A percentile compares a stretch with the other conserved stretches of the same genome.
phyloP scores from a whole-genome alignment of 202 grass and related monocot species.

The Elaeis oleifera region DNA sequence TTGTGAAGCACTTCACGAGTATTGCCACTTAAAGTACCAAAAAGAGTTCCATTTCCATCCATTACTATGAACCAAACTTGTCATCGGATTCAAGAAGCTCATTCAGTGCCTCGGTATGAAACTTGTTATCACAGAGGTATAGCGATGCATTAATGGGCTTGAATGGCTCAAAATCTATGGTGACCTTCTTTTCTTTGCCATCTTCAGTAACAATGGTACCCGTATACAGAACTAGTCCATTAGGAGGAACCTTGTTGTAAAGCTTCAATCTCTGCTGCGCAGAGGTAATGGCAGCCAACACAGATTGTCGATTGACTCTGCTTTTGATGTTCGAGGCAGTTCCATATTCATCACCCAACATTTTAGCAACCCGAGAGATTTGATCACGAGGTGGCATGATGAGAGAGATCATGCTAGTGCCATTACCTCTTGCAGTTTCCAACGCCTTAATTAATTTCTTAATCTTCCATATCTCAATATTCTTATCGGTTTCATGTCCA shows the following conservation, averaged over 20 bases:
- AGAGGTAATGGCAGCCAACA: conserved; percentile 73
- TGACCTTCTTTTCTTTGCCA: conserved; percentile 91
- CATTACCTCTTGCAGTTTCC: conserved; percentile 74
- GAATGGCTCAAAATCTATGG: conserved; percentile 84
- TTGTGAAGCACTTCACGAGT: conserved; percentile 39
- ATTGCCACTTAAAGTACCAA: conserved; percentile 7
- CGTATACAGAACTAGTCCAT: conserved; percentile 76
- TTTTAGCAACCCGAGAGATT: conserved; percentile 56
- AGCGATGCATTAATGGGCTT: conserved; percentile 18
- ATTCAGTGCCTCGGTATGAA: too few species aligned
- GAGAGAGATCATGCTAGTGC: conserved; percentile 89
- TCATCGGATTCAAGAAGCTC: too few species aligned
- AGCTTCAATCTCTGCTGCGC: conserved; percentile 84
- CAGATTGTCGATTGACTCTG: conserved; percentile 79
- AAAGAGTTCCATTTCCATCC: too few species aligned
- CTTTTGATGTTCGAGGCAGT: conserved; percentile 92
- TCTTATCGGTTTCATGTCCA: conserved; percentile 53
- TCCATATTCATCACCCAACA: conserved; percentile 93
- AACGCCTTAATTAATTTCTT: conserved; percentile 75
- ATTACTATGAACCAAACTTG: neutral
- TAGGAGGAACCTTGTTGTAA: conserved; percentile 63
- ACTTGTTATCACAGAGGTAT: too few species aligned
- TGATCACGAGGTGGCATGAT: conserved; percentile 85
- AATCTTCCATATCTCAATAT: conserved; percentile 74
- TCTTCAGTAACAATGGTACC: conserved; percentile 74